Evolutionary conservation across 768 basidiomycete genomes (phyloP).

Genomic region (Hypsizygus marmoreus): DNA sequence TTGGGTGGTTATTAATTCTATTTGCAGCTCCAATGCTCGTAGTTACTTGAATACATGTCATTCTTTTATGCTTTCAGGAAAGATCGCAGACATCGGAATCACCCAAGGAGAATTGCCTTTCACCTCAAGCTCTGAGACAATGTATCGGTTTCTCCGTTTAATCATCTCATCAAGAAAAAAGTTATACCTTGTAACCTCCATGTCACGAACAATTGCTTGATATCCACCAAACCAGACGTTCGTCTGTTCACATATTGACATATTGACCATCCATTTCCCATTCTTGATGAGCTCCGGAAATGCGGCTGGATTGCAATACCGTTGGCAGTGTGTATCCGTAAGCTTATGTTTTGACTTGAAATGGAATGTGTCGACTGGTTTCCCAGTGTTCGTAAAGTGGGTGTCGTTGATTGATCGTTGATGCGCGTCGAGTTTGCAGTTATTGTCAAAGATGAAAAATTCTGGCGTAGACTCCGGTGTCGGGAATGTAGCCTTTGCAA

Average conservation of each 20-base stretch:
- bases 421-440: conserved; percentile 21
- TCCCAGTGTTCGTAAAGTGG: conserved; percentile 10
- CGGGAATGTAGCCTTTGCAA: conserved; percentile 16
- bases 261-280: background rate
- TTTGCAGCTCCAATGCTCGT: too few species aligned
- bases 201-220: conserved; percentile 30
- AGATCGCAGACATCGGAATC: too few species aligned
- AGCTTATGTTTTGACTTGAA: conserved; percentile 19
- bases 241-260: background rate
- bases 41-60: too few species aligned
- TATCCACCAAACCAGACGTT: conserved; percentile 26
- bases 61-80: too few species aligned
- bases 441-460: conserved; percentile 30
- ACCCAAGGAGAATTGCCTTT: too few species aligned
- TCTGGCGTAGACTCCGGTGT: too few species aligned
- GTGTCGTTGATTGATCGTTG: conserved; percentile 12
- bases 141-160: conserved; percentile 18
- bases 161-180: conserved; percentile 43
- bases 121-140: conserved; percentile 9
- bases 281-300: too few species aligned
- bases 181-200: conserved; percentile 26
- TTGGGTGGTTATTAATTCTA: too few species aligned
- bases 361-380: conserved; percentile 19
- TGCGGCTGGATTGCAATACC: conserved; percentile 14
- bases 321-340: conserved; percentile 14